Base-by-base conservation (phyloP, 2,329 filamentous ascomycete genomes). In the Bipolaris cookei region DNA sequence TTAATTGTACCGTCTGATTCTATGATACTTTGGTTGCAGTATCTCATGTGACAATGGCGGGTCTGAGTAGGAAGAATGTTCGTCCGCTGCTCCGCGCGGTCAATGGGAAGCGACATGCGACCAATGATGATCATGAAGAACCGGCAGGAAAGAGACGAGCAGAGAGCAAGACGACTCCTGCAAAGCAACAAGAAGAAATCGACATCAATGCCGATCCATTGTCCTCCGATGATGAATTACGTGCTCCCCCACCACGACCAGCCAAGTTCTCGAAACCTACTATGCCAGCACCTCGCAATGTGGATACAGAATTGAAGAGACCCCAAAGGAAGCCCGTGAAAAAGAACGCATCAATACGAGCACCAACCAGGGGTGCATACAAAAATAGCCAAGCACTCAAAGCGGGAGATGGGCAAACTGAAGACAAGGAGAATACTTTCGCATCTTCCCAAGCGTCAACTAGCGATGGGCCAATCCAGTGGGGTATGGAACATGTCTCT, bases 101-200 rank as follows among this genome's bases (percentile, higher is more conserved):
- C 4, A 45, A 56, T 1, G 68, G 70, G 30, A 72, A 71, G 52
- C 62, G 62, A 25, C 76, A 80, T 64, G 78, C 77, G 16, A 70
- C 59, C 5, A 54, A 66, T 4, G 66, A 76, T 1, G 72, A 79
- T 44, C 77, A 80, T 48, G 71, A 75, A 23, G 70, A 75, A 23
- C 58, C 60, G 20, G 21, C 45, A 6, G 30, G 43, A 20, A 59
- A 61, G 52, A 46, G 56, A 48, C 45, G 50, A 38, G 52, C 52
- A 8, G 41, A 45, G 4, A 21, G n/a, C 6, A 18, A 28, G 6
- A 25, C 11, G 25, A 6, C 38, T 10, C 18, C 44, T 25, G 35
- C 5, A 34, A 46, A 46, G 8, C 13, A 48, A 38, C 38, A 49
- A 6, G 44, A 44, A 61, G 18, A 58, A 63, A 18, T 47, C 56